These are phyloP conservation scores for Lachancea meyersii DNA, from an alignment of 805 yeast species.

Conservation along the genomic window DNA sequence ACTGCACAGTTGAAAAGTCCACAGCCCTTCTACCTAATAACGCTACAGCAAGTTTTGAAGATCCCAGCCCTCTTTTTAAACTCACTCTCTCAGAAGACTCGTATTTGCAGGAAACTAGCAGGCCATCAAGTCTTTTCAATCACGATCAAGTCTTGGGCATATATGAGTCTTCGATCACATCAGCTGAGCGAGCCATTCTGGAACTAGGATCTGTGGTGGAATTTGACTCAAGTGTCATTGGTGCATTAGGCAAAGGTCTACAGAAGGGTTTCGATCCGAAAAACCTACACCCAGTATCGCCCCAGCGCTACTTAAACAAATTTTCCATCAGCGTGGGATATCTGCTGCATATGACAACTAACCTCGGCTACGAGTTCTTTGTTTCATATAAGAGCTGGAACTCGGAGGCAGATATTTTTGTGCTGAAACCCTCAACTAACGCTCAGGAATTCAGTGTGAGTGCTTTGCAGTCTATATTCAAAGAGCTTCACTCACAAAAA, in stretches of 20 bases:
- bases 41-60: slow-evolving; percentile 35
- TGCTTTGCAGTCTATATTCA: slow-evolving; percentile 44
- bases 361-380: slow-evolving; percentile 65
- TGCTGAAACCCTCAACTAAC: slow-evolving; percentile 59
- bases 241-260: slow-evolving; percentile 78
- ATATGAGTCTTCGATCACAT: slow-evolving; percentile 66
- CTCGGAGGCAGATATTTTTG: slow-evolving; percentile 42
- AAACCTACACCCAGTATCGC: slow-evolving; percentile 43
- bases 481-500: slow-evolving; percentile 46
- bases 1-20: slow-evolving; percentile 53
- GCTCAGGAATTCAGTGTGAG: slow-evolving; percentile 44
- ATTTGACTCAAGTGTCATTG: slow-evolving; percentile 66
- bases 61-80: slow-evolving; percentile 45
- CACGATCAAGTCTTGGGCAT: slow-evolving; percentile 57
- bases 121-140: slow-evolving; percentile 57
- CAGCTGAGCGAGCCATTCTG: slow-evolving; percentile 69
- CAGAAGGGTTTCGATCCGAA: slow-evolving; percentile 74
- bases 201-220: slow-evolving; percentile 69
- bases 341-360: slow-evolving; percentile 60
- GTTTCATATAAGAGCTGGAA: slow-evolving; percentile 63
- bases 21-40: slow-evolving; percentile 68
- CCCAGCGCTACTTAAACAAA: slow-evolving; percentile 47
- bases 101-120: slow-evolving; percentile 49
- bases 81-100: slow-evolving; percentile 61
- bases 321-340: slow-evolving; percentile 56